Conservation (phyloP, 306 rosid species). For the Trifolium pratense region DNA sequence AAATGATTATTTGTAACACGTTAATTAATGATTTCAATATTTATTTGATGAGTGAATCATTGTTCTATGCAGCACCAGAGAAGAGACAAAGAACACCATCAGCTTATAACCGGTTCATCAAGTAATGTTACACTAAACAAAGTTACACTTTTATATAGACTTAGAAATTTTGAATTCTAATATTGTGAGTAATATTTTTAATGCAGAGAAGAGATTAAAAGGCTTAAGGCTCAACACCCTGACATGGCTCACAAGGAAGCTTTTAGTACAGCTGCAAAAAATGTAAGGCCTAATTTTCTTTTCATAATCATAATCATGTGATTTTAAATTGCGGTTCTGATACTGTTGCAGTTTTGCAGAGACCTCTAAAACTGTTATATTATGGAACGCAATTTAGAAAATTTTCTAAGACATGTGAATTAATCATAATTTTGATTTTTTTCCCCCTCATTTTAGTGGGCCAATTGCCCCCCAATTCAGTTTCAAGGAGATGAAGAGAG, state of each 20-base stretch:
- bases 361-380: background rate
- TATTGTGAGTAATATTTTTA: conserved; percentile 28
- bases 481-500: conserved; percentile 62
- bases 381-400: background rate
- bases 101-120: conserved; percentile 91
- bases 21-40: background rate
- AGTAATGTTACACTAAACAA: conserved; percentile 54
- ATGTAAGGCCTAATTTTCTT: conserved; percentile 55
- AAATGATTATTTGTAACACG: background rate
- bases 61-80: conserved; percentile 71
- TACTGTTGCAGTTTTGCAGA: background rate
- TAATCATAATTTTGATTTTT: background rate
- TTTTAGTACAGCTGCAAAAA: conserved; percentile 89
- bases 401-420: conserved; percentile 1
- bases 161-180: conserved; percentile 7
- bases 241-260: conserved; percentile 94
- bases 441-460: conserved; percentile 68
- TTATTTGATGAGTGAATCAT: conserved; percentile 18
- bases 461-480: conserved; percentile 75
- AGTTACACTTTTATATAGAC: conserved; percentile 4
- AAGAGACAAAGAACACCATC: conserved; percentile 96
- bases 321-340: background rate
- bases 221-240: conserved; percentile 89
- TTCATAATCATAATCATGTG: background rate
- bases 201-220: conserved; percentile 85